Percentiles rank a stretch among this genome's conserved stretches.
Evolutionary conservation across 2,329 filamentous ascomycete species (phyloP).

Genomic region (Claviceps pazoutovae): DNA sequence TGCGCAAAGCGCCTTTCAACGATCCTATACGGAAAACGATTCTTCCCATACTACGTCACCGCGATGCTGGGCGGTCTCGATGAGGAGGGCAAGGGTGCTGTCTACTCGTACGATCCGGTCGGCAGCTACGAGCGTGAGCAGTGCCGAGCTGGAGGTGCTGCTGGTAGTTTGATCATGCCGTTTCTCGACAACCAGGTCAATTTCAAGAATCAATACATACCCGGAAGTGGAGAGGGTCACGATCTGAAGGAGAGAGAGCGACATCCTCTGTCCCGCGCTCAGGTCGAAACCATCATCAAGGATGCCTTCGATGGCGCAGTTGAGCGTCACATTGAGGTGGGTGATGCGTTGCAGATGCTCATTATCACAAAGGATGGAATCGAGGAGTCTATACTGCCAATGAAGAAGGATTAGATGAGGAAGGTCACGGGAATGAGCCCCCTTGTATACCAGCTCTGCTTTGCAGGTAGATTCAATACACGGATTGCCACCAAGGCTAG

Average conservation of each 20-base stretch:
- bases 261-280: conserved; percentile 53
- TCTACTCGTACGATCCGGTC: conserved; percentile 96
- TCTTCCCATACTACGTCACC: conserved; percentile 97
- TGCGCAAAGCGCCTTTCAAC: conserved; percentile 92
- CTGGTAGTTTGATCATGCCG: conserved; percentile 91
- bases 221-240: conserved; percentile 72
- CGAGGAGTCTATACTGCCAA: conserved; percentile 64
- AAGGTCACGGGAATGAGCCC: not conserved
- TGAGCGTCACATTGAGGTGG: conserved; percentile 97
- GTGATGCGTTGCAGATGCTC: conserved; percentile 91
- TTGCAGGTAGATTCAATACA: conserved; percentile 3
- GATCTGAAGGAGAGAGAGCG: conserved; percentile 58
- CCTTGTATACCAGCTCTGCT: conserved; percentile 5
- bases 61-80: conserved; percentile 90
- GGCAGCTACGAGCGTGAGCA: conserved; percentile 96
- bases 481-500: not conserved
- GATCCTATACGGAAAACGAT: conserved; percentile 92
- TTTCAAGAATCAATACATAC: conserved; percentile 96
- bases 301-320: conserved; percentile 97
- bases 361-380: conserved; percentile 81
- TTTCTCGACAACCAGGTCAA: conserved; percentile 99
- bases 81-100: conserved; percentile 82
- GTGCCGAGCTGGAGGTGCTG: conserved; percentile 84
- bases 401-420: conserved; percentile 74
- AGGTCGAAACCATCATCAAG: conserved; percentile 78